Evolutionary conservation across 176 grass and related monocot species (phyloP).

Genomic region (Lolium rigidum): DNA sequence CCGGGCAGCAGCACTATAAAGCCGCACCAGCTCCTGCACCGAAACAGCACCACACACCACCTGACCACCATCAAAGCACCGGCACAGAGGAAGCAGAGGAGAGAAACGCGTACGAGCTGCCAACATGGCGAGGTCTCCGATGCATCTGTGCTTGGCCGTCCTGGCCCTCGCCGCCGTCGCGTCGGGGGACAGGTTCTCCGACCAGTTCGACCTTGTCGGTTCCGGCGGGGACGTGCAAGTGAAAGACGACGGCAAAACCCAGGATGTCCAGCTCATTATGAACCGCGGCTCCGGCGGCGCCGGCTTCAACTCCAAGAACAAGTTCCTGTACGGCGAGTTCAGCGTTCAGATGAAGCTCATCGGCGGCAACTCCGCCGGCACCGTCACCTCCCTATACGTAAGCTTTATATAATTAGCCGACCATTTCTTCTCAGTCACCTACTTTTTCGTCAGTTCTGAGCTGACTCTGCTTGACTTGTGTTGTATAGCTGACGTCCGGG

Average conservation of each 20-base stretch:
- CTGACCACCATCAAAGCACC: conserved; percentile 8
- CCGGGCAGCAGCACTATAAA: conserved; percentile 12
- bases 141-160: neutral
- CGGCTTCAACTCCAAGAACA: conserved; percentile 40
- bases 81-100: neutral
- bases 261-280: conserved; percentile 35
- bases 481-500: conserved; percentile 39
- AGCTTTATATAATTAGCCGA: neutral
- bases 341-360: conserved; percentile 59
- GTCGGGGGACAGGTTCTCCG: conserved; percentile 29
- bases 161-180: neutral
- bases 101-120: neutral
- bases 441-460: neutral
- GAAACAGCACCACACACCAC: neutral
- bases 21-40: neutral
- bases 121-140: conserved; percentile 1
- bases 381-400: conserved; percentile 59
- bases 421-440: neutral
- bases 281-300: conserved; percentile 26
- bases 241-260: conserved; percentile 20
- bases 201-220: conserved; percentile 30
- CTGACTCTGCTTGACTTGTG: neutral
- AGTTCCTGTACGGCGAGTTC: conserved; percentile 59
- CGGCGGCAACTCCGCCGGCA: conserved; percentile 56
- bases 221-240: conserved; percentile 27